phyloP scores from a whole-genome alignment of 257 asterid genomes.

The Scutellaria baicalensis region DNA sequence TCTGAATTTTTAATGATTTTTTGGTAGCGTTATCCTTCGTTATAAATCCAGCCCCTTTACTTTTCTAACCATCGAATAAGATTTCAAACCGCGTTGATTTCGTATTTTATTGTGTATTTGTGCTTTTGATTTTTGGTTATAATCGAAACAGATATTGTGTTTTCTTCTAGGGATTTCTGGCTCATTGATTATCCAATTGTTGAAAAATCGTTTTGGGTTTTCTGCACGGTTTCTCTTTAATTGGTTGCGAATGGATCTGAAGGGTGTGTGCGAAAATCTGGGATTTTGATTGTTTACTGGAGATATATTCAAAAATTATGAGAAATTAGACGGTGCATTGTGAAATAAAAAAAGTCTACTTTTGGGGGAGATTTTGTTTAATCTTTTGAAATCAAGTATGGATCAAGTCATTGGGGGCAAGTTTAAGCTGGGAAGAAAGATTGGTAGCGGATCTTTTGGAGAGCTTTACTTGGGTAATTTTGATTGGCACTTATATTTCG shows the following conservation, averaged over 20 bases:
- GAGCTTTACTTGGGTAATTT: constrained; percentile 86
- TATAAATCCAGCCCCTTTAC: constrained; percentile 11
- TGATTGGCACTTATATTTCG: not conserved
- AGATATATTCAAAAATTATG: constrained; percentile 7
- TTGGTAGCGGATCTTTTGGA: constrained; percentile 98
- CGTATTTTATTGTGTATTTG: not conserved
- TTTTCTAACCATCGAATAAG: constrained; percentile 9
- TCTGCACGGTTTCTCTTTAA: not conserved
- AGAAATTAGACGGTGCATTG: constrained; percentile 13
- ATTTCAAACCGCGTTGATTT: constrained; percentile 8
- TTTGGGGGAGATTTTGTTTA: constrained; percentile 8
- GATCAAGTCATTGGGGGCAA: constrained; percentile 88
- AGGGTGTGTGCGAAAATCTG: constrained; percentile 12
- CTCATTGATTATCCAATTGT: not conserved
- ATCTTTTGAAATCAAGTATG: constrained; percentile 40
- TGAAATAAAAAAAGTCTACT: not conserved
- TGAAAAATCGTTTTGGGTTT: not conserved
- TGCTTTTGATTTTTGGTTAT: constrained; percentile 5
- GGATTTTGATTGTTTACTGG: constrained; percentile 12
- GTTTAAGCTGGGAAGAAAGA: constrained; percentile 94
- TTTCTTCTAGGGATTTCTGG: constrained; percentile 7
- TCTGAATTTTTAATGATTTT: not conserved
- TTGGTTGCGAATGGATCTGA: constrained; percentile 28
- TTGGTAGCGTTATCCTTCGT: constrained; percentile 6
- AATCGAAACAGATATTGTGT: not conserved